phyloP scores from a whole-genome alignment of 345 rosid species.

The Ailanthus altissimus region DNA sequence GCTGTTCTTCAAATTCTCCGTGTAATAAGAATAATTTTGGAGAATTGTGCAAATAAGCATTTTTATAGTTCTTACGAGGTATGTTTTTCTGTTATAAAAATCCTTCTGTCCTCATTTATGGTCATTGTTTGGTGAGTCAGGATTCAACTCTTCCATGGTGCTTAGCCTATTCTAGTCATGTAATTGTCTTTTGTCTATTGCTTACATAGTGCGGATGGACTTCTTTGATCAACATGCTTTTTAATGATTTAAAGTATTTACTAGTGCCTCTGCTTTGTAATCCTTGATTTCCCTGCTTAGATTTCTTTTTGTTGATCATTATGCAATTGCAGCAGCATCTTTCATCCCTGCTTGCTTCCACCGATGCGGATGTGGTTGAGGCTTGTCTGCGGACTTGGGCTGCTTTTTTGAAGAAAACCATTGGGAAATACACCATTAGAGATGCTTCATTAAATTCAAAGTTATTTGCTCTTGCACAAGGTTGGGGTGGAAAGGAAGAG shows the following conservation, averaged over 20 bases:
- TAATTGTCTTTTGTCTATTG: not conserved
- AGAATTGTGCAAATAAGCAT: constrained; percentile 93
- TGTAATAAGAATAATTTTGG: constrained; percentile 85
- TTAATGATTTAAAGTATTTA: not conserved
- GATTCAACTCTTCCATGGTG: not conserved
- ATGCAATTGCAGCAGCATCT: constrained; percentile 83
- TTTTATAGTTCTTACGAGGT: constrained; percentile 95
- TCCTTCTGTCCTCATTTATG: constrained; percentile 1
- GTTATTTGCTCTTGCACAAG: constrained; percentile 93
- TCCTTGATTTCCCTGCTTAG: not conserved
- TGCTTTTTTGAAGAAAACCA: constrained; percentile 80
- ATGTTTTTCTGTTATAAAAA: constrained; percentile 24
- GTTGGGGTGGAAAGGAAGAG: constrained; percentile 99
- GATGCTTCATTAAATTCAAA: constrained; percentile 76
- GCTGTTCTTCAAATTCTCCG: constrained; percentile 92
- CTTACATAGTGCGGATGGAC: not conserved
- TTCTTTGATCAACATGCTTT: not conserved
- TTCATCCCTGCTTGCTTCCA: constrained; percentile 85
- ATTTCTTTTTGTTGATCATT: constrained; percentile 24
- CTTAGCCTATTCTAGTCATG: not conserved
- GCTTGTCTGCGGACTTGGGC: constrained; percentile 89
- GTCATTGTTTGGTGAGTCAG: not conserved
- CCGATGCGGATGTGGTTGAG: constrained; percentile 93
- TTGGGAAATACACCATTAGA: constrained; percentile 77
- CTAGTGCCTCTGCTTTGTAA: not conserved